Conservation (phyloP, 164 flowering plant genomes). For the Stephania yunnanensis region DNA sequence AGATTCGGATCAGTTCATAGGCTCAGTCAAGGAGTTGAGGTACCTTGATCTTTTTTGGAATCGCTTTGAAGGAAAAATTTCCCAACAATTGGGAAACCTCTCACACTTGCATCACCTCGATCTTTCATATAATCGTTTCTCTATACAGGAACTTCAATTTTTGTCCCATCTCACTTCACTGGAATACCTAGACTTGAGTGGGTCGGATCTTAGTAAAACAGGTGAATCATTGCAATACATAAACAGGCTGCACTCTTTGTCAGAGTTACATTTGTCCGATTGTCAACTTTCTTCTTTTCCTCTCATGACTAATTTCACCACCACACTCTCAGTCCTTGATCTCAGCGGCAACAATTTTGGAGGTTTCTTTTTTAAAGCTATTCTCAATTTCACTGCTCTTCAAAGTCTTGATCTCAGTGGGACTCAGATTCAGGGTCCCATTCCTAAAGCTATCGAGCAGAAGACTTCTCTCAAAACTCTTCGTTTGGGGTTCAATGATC, state of each 20-base stretch:
- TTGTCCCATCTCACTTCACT: slow-evolving; percentile 5
- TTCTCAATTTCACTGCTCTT: background rate
- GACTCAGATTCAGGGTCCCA: background rate
- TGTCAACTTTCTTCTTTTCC: slow-evolving; percentile 9
- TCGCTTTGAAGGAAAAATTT: slow-evolving; percentile 6
- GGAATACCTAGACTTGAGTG: slow-evolving; percentile 9
- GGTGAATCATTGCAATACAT: slow-evolving; percentile 2
- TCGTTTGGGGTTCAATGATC: background rate
- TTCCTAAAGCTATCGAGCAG: background rate
- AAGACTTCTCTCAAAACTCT: background rate
- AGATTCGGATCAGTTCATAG: slow-evolving; percentile 6
- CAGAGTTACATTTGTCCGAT: background rate
- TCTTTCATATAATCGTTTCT: background rate
- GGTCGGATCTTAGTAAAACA: background rate
- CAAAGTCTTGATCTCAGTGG: background rate
- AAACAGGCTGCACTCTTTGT: slow-evolving; percentile 9
- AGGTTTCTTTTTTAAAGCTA: background rate
- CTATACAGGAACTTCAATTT: slow-evolving; percentile 4
- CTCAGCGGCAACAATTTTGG: background rate
- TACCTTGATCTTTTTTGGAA: slow-evolving; percentile 13
- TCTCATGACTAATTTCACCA: background rate
- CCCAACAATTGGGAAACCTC: slow-evolving; percentile 12
- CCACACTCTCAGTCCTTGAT: background rate
- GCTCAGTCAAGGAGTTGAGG: slow-evolving; percentile 6
- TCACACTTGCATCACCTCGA: slow-evolving; percentile 5